Conservation (phyloP, 306 rosid genomes). For the Sindora glabra region DNA sequence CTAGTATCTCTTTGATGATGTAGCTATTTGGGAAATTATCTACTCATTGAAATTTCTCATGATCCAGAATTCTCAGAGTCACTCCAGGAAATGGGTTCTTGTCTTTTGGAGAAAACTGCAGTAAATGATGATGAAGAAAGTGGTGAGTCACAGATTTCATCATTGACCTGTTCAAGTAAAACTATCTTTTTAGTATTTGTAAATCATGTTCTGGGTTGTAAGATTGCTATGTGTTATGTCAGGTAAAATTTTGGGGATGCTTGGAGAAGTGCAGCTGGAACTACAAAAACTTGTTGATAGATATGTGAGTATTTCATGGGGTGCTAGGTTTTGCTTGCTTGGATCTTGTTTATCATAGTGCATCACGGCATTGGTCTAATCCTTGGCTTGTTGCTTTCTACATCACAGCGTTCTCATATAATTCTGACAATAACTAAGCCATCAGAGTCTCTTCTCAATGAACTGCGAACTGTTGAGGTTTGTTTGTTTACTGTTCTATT, state of each 20-base stretch:
- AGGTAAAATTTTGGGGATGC: constrained; percentile 65
- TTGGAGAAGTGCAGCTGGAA: constrained; percentile 68
- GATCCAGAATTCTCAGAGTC: constrained; percentile 86
- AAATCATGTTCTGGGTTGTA: constrained; percentile 18
- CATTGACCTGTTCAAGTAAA: constrained; percentile 4
- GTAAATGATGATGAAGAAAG: constrained; percentile 48
- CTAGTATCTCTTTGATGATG: background rate
- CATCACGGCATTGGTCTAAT: constrained; percentile 7
- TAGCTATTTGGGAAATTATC: background rate
- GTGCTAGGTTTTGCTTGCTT: constrained; percentile 14
- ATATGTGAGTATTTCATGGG: constrained; percentile 56
- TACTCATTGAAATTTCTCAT: background rate
- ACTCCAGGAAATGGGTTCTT: constrained; percentile 73
- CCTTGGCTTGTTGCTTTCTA: constrained; percentile 23
- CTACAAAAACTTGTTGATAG: constrained; percentile 77
- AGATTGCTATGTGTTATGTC: constrained; percentile 21
- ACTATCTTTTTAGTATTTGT: constrained; percentile 19
- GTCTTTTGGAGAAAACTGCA: constrained; percentile 58
- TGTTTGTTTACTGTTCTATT: constrained; percentile 15
- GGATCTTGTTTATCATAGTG: background rate
- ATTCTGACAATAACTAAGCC: constrained; percentile 69
- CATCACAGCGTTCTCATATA: constrained; percentile 69
- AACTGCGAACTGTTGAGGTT: constrained; percentile 88
- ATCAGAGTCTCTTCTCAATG: constrained; percentile 87
- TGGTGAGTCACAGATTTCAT: constrained; percentile 43